Base-by-base conservation (phyloP, 2,329 filamentous ascomycete species). In the Cadophora sp. region DNA sequence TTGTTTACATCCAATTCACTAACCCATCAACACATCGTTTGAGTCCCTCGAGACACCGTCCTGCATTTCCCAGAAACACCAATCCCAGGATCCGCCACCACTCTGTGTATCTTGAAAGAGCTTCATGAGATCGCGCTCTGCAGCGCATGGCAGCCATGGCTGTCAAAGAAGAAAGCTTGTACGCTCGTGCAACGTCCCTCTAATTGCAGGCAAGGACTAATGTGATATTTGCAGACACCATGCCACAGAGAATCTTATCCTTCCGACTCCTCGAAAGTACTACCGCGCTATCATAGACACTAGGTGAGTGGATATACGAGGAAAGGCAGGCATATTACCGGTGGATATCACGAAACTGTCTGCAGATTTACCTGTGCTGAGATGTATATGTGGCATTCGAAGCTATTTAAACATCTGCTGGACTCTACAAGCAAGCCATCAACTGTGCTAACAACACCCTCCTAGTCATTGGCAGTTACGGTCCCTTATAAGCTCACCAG, bases 391-490 rank as follows among this genome's bases (percentile, higher is more conserved):
- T 2, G 20, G 24, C 13, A 43, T 43, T 16, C 14, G 36, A 27
- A 9, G 8, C 24, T 24, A 43, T 1, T 13, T 24, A 4, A 4
- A 22, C n/a, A 39, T 56, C n/a, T 36, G 3, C n/a, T 20, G 18
- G 11, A 22, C 18, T 4, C 11, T 41, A 5, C 36, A 39, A 4
- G 20, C 9, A 41, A 24, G 18, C n/a, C 20, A 9, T 41, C 8
- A n/a, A 33, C 8, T 39, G 36, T 39, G 11, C 55, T 58, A 20
- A 58, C 20, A 24, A 41, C 7, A 14, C 2, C 8, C 9, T 58
- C 7, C 43, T 74, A 94, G 91, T 72, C 92, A 96, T 80, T 94
- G 91, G 89, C 92, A 96, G 81, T 84, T 99, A 55, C 92, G 95
- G 64, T 95, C 96, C 73, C 89, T 97, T 73, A 91, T 98, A 77